phyloP scores from a whole-genome alignment of 805 yeast genomes.

The Lachancea waltii region DNA sequence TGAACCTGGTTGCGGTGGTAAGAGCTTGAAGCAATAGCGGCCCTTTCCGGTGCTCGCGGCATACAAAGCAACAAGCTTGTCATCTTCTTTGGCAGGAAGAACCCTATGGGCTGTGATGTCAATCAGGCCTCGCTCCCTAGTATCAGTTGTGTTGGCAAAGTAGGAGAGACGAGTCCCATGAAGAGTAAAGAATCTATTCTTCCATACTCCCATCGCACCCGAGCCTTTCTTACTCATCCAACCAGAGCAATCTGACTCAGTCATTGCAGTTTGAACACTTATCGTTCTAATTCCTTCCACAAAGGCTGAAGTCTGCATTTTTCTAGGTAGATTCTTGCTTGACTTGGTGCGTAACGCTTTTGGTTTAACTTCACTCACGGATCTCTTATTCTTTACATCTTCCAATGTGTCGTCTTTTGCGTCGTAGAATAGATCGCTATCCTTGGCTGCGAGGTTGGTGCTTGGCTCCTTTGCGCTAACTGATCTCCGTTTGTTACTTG shows the following conservation, averaged over 20 bases:
- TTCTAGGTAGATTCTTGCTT: constrained; percentile 40
- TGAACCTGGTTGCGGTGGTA: constrained; percentile 98
- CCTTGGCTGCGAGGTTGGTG: constrained; percentile 10
- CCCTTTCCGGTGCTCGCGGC: constrained; percentile 95
- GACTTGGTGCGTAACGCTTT: constrained; percentile 50
- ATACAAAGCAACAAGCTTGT: constrained; percentile 74
- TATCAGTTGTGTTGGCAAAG: constrained; percentile 70
- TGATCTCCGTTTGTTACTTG: constrained; percentile 40
- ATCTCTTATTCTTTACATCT: constrained; percentile 33
- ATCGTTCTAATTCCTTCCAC: constrained; percentile 79
- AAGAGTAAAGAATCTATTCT: constrained; percentile 71
- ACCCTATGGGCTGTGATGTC: constrained; percentile 95
- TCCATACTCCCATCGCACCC: constrained; percentile 84
- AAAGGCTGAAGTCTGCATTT: constrained; percentile 70
- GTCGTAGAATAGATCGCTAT: constrained; percentile 22
- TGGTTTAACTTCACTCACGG: constrained; percentile 45
- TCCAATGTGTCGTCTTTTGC: constrained; percentile 16
- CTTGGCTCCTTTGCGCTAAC: constrained; percentile 43
- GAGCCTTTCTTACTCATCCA: constrained; percentile 96
- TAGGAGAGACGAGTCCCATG: constrained; percentile 93
- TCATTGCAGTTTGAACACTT: constrained; percentile 71
- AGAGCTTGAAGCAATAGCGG: constrained; percentile 82
- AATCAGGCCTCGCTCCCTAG: constrained; percentile 82
- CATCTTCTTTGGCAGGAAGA: constrained; percentile 75
- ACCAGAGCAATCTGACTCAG: constrained; percentile 72